Percentiles rank a stretch among this genome's conserved stretches.
phyloP scores from a whole-genome alignment of 2,329 filamentous ascomycete species.

The Colletotrichum tamarilloi region DNA sequence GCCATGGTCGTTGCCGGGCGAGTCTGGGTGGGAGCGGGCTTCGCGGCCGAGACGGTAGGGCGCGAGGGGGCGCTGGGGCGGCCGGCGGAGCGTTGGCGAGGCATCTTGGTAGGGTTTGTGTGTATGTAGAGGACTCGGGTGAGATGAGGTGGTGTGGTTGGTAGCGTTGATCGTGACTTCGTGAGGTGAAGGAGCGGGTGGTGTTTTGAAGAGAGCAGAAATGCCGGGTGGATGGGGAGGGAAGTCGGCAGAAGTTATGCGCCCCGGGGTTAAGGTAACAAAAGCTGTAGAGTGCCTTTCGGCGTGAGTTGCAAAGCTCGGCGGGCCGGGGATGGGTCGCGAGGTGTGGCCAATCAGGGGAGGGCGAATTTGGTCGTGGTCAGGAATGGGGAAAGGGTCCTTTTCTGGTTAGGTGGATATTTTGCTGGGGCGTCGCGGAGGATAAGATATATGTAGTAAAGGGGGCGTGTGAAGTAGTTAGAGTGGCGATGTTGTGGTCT shows the following conservation, averaged over 20 bases:
- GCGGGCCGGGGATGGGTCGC: slow-evolving; percentile 23
- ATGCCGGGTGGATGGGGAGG: slow-evolving; percentile 38
- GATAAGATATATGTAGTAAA: not conserved
- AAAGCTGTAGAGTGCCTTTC: slow-evolving; percentile 7
- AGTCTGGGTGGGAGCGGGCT: slow-evolving; percentile 70
- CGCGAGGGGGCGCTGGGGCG: slow-evolving; percentile 66
- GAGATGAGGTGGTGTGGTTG: not conserved
- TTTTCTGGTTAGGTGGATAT: not conserved
- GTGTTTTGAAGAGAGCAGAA: slow-evolving; percentile 40
- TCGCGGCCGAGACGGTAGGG: slow-evolving; percentile 71
- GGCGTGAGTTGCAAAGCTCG: slow-evolving; percentile 17
- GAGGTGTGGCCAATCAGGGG: slow-evolving; percentile 24
- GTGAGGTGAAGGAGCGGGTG: not conserved
- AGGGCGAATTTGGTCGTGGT: slow-evolving; percentile 22
- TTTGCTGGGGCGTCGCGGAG: not conserved
- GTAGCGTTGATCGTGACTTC: not conserved
- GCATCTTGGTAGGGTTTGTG: slow-evolving; percentile 63
- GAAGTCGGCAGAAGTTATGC: slow-evolving; percentile 34
- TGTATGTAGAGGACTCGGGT: slow-evolving; percentile 1
- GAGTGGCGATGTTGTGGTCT: not conserved
- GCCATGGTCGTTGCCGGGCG: slow-evolving; percentile 78
- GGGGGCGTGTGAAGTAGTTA: not conserved
- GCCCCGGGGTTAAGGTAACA: slow-evolving; percentile 7
- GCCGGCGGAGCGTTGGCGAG: slow-evolving; percentile 80
- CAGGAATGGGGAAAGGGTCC: slow-evolving; percentile 11